These are phyloP conservation scores for Thalassiosira profunda DNA, from an alignment of 108 stramenopile genomes.

Conservation along the genomic window DNA sequence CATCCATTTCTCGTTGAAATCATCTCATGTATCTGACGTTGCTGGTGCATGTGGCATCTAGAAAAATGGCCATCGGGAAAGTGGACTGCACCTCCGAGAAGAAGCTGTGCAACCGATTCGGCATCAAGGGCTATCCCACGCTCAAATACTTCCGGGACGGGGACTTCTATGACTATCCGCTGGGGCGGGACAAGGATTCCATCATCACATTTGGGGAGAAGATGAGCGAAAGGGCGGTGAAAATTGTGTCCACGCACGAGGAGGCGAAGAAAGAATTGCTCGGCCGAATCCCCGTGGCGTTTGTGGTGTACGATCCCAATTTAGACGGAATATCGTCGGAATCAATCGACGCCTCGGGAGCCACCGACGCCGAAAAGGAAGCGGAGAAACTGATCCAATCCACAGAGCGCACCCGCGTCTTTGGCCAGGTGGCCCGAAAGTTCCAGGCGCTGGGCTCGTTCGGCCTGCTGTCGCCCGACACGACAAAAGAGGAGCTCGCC, in stretches of 20 bases:
- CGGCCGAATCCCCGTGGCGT: conserved; percentile 54
- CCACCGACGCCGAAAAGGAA: conserved; percentile 33
- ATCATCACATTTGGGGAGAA: conserved; percentile 74
- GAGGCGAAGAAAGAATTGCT: conserved; percentile 46
- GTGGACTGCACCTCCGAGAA: conserved; percentile 85
- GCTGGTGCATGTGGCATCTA: not conserved
- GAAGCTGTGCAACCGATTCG: conserved; percentile 58
- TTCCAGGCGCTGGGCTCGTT: conserved; percentile 69
- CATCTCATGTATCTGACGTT: not conserved
- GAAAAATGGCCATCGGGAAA: conserved; percentile 84
- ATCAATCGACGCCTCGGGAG: conserved; percentile 42
- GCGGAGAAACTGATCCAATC: conserved; percentile 45
- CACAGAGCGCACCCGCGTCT: conserved; percentile 61
- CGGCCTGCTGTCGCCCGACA: conserved; percentile 48
- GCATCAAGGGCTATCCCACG: conserved; percentile 82
- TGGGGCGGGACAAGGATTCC: conserved; percentile 59
- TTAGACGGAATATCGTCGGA: not conserved
- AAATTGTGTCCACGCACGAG: conserved; percentile 49
- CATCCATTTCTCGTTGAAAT: not conserved
- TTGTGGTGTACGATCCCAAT: conserved; percentile 67
- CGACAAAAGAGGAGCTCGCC: conserved; percentile 30
- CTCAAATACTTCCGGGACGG: conserved; percentile 79
- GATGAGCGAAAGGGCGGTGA: conserved; percentile 65
- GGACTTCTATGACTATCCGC: conserved; percentile 68
- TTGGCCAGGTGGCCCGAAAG: conserved; percentile 74